Evolutionary conservation across 306 rosid genomes (phyloP).

Genomic region (Sicyos baderoa): DNA sequence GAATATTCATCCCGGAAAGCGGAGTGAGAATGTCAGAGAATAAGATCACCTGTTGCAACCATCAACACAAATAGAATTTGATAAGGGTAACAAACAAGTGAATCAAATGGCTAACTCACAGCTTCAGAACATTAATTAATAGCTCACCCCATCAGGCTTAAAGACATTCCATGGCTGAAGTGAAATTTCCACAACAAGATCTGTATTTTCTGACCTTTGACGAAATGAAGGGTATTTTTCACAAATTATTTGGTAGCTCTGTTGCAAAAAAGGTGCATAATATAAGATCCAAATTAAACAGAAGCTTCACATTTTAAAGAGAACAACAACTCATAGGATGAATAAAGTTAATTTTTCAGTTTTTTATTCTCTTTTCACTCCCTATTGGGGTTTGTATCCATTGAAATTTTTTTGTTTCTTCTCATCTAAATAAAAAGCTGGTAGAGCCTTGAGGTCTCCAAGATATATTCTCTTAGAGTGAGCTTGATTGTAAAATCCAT

Average conservation of each 20-base stretch:
- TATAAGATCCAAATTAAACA: constrained; percentile 20
- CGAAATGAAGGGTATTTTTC: constrained; percentile 93
- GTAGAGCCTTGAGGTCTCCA: too few relatives aligned
- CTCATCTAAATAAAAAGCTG: too few relatives aligned
- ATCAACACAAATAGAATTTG: constrained; percentile 15
- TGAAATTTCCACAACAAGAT: constrained; percentile 88
- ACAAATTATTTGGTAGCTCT: constrained; percentile 81
- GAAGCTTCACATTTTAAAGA: background rate
- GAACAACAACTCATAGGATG: background rate
- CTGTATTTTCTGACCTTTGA: constrained; percentile 88
- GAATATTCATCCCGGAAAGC: constrained; percentile 94
- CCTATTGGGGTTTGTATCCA: background rate
- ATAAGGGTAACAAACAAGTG: constrained; percentile 10
- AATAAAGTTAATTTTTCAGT: too few relatives aligned
- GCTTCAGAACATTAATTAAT: background rate
- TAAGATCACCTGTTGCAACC: constrained; percentile 65
- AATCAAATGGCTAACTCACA: background rate
- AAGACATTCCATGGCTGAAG: constrained; percentile 93
- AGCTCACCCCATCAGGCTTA: constrained; percentile 88
- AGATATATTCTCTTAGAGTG: too few relatives aligned
- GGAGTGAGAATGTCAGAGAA: constrained; percentile 98
- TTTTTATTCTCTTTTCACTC: background rate
- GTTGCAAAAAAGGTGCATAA: constrained; percentile 21
- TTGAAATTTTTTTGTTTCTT: too few relatives aligned
- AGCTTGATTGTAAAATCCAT: too few relatives aligned